A percentile compares a stretch with the other conserved stretches of the same genome.
Evolutionary conservation across 2,329 filamentous ascomycete genomes (phyloP).

Genomic region (Diaporthe sp.): DNA sequence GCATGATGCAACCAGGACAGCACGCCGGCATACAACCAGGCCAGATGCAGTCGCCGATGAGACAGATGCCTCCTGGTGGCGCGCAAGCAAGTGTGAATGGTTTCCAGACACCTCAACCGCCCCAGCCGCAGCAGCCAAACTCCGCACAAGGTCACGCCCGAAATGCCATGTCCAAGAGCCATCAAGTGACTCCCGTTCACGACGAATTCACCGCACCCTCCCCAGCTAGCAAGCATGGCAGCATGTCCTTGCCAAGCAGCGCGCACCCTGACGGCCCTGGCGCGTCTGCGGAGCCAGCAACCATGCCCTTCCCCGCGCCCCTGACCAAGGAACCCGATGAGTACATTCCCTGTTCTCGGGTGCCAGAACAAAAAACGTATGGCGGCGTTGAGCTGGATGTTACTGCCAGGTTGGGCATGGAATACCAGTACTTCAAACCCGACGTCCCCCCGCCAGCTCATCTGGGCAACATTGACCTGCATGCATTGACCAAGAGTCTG

Average conservation of each 20-base stretch:
- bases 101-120: slow-evolving; percentile 60
- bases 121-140: slow-evolving; percentile 59
- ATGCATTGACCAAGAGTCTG: slow-evolving; percentile 88
- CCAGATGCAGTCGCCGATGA: slow-evolving; percentile 58
- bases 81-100: slow-evolving; percentile 65
- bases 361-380: slow-evolving; percentile 31
- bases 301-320: slow-evolving; percentile 51
- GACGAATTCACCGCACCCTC: slow-evolving; percentile 61
- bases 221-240: slow-evolving; percentile 60
- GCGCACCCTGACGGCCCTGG: slow-evolving; percentile 51
- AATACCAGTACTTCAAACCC: slow-evolving; percentile 78
- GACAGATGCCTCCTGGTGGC: slow-evolving; percentile 61
- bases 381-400: slow-evolving; percentile 81
- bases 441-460: slow-evolving; percentile 82
- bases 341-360: slow-evolving; percentile 68
- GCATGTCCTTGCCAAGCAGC: slow-evolving; percentile 56
- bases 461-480: slow-evolving; percentile 89
- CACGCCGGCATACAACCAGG: slow-evolving; percentile 58
- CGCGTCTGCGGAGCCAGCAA: slow-evolving; percentile 42
- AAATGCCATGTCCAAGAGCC: slow-evolving; percentile 66
- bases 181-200: slow-evolving; percentile 60
- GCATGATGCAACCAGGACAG: slow-evolving; percentile 58
- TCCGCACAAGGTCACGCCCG: slow-evolving; percentile 60
- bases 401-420: slow-evolving; percentile 73
- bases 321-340: slow-evolving; percentile 63